Evolutionary conservation across 495 filamentous ascomycete species (phyloP), one percentile per base, ranked within the genome.

Genomic region (Chaetomium cochliodes): DNA sequence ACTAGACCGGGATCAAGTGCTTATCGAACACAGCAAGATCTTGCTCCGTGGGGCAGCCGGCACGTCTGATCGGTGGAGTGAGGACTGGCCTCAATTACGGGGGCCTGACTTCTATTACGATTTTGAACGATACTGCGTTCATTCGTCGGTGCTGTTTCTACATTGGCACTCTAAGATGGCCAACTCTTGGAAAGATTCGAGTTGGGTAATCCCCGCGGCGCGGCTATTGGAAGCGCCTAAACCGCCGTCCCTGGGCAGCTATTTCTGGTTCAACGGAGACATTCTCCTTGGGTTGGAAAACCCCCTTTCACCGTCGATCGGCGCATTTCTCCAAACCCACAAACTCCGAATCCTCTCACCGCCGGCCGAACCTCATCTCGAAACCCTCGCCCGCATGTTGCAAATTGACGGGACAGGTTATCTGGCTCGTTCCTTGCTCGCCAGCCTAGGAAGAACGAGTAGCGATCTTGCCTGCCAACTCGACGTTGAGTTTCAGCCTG

Each of bases 121-220:
- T 46, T 62, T 62, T 15, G 47, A 42, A 12, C 47, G 59, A 1
- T 62, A 62, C 33, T 42, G 59, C 18, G 37, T 26, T 11, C 37
- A 53, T 4, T 53, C 59, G 2, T 41, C 47, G 0, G 33, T 16
- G 4, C 2, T 54, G 1, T 13, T 62, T 6, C 20, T 62, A 4
- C 50, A 62, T 28, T 54, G 49, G 49, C 49, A 62, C n/a, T n/a
- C n/a, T n/a, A n/a, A n/a, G n/a, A n/a, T n/a, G n/a, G n/a, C n/a
- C n/a, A n/a, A n/a, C n/a, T n/a, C n/a, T n/a, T n/a, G n/a, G n/a
- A n/a, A n/a, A n/a, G n/a, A n/a, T n/a, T n/a, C n/a, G n/a, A n/a
- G n/a, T n/a, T n/a, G n/a, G n/a, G n/a, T n/a, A n/a, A n/a, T n/a
- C n/a, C n/a, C n/a, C n/a, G n/a, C n/a, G n/a, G n/a, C n/a, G n/a